These are phyloP conservation scores for Leishmania braziliensis DNA, from an alignment of 208 protist species.

Conservation along the genomic window DNA sequence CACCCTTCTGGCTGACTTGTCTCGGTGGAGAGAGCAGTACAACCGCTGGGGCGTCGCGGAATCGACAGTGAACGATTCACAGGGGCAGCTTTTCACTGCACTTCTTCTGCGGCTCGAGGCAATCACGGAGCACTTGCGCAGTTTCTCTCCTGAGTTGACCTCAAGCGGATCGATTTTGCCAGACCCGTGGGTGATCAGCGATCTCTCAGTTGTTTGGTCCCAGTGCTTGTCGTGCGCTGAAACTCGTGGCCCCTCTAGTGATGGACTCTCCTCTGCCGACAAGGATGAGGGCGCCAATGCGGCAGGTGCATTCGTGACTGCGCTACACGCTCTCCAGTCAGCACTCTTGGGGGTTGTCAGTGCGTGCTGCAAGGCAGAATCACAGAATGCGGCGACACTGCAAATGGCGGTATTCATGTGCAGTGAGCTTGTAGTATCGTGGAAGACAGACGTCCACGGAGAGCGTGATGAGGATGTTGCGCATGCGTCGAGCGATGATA, in stretches of 20 bases:
- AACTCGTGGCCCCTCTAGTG: too few relatives aligned
- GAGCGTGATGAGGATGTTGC: not conserved
- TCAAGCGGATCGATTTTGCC: not conserved
- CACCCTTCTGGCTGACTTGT: not conserved
- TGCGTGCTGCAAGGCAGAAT: not conserved
- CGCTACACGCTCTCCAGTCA: not conserved
- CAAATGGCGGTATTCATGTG: not conserved
- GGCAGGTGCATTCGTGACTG: not conserved
- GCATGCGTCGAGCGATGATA: not conserved
- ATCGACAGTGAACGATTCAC: not conserved
- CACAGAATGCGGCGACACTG: not conserved
- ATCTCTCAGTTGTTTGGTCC: not conserved
- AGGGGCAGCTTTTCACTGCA: not conserved
- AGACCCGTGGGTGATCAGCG: not conserved
- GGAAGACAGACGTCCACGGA: not conserved
- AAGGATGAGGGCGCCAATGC: not conserved
- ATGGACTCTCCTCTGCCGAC: not conserved
- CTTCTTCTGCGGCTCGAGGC: not conserved
- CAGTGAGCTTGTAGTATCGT: constrained; percentile 9
- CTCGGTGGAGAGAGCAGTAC: not conserved
- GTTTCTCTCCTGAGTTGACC: not conserved
- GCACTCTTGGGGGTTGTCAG: constrained; percentile 23
- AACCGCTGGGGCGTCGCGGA: too few relatives aligned
- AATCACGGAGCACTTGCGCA: not conserved
- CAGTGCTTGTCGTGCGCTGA: not conserved